Evolutionary conservation across 2,329 filamentous ascomycete species (phyloP), one percentile per base, ranked within the genome.

Genomic region (Fonsecaea pedrosoi): DNA sequence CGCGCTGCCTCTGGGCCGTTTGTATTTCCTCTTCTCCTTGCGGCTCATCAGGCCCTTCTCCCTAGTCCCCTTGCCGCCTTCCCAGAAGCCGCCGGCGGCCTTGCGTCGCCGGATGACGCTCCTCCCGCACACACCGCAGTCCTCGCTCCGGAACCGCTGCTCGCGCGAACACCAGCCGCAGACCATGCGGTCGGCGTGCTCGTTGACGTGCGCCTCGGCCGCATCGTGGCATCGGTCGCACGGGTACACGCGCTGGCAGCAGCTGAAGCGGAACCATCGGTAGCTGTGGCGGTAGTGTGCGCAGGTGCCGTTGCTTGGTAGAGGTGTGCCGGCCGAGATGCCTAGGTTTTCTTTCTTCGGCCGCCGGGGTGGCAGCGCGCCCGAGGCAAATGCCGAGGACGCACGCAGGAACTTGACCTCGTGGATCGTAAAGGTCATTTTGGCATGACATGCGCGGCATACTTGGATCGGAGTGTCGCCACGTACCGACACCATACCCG

Each of bases 131-230:
- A 92, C 87, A 1, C 82, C 84, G 77, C 92, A 96, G 68, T 89
- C 88, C 74, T 94, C 90, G 1, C 90, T 88, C 25, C 88, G 82
- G 78, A 92, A 96, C 70, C 88, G 88, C 79, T 94, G 91, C 81
- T 96, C 92, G 60, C 92, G 83, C 70, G 89, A 92, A 78, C 92
- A 92, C 81, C 85, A 90, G 6, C 90, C 90, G 76, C 82, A 94
- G 40, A 94, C 87, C 91, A 95, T 95, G 57, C 91, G 83, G 74
- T 90, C 92, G 7, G 92, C 92, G 84, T 92, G 92, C 79, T 95
- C 92, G 70, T 91, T 89, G 7, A 85, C 81, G 79, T 96, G 92
- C 59, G 90, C 88, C 72, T 88, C 87, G 9, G 80, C 84, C 15
- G 81, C 84, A 76, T 95, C 91, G 74, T 96, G 92, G 78, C 92